Percentiles rank a stretch among this genome's conserved stretches.
phyloP scores from a whole-genome alignment of 352 stramenopile genomes.

The Phytopythium litorale region DNA sequence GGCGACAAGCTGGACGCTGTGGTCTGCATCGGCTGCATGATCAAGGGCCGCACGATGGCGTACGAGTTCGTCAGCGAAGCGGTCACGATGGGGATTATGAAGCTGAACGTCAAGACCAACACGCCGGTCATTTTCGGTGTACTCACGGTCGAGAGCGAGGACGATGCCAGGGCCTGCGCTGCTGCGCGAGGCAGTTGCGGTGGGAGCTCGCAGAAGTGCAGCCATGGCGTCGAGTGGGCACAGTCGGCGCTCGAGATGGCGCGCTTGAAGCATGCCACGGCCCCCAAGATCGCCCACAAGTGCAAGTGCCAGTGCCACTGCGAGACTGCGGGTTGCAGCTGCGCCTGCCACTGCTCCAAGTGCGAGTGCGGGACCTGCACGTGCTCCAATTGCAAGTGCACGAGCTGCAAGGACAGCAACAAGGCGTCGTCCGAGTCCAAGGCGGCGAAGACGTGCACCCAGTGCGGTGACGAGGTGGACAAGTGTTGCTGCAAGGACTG shows the following conservation, averaged over 20 bases:
- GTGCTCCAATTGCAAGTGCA: slow-evolving; percentile 31
- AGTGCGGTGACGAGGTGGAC: slow-evolving; percentile 13
- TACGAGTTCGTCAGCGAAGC: slow-evolving; percentile 98
- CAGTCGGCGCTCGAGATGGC: slow-evolving; percentile 88
- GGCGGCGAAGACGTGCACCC: slow-evolving; percentile 14
- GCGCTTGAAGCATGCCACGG: slow-evolving; percentile 58
- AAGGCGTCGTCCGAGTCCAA: slow-evolving; percentile 2
- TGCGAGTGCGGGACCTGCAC: slow-evolving; percentile 21
- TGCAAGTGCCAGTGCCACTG: slow-evolving; percentile 30
- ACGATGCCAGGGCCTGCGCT: slow-evolving; percentile 87
- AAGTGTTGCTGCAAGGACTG: slow-evolving; percentile 34
- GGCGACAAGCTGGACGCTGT: slow-evolving; percentile 91
- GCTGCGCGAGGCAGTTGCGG: slow-evolving; percentile 22
- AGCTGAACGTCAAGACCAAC: slow-evolving; percentile 91
- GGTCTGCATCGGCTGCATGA: slow-evolving; percentile 93
- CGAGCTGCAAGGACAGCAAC: slow-evolving; percentile 18
- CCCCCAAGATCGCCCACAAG: slow-evolving; percentile 23
- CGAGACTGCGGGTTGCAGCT: slow-evolving; percentile 21
- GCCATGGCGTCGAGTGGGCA: slow-evolving; percentile 53
- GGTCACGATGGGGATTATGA: slow-evolving; percentile 94
- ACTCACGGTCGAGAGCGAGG: slow-evolving; percentile 91
- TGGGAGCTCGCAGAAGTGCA: slow-evolving; percentile 32
- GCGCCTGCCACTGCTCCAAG: slow-evolving; percentile 30
- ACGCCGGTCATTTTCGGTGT: slow-evolving; percentile 86
- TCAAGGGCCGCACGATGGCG: slow-evolving; percentile 95